phyloP scores from a whole-genome alignment of 2,329 filamentous ascomycete species.

The Lachnum nothofagi region DNA sequence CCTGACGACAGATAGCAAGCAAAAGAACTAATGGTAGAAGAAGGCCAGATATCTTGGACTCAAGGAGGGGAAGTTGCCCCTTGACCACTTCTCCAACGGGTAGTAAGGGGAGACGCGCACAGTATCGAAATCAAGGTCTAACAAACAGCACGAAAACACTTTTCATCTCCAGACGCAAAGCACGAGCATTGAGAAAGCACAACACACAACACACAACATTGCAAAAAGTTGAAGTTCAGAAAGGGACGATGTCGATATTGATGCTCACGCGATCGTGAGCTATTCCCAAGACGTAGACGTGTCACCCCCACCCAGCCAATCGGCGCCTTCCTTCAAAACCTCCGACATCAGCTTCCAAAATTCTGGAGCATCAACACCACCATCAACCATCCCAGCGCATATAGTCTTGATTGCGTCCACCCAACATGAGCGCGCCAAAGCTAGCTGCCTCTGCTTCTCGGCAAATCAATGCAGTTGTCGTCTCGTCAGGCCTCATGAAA shows the following conservation, averaged over 20 bases:
- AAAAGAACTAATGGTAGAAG: too few relatives aligned
- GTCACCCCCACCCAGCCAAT: background rate
- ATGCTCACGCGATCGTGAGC: too few relatives aligned
- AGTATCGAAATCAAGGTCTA: too few relatives aligned
- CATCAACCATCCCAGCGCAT: background rate
- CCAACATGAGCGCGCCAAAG: slow-evolving; percentile 8
- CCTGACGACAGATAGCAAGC: too few relatives aligned
- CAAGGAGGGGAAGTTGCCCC: too few relatives aligned
- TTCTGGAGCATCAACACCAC: background rate
- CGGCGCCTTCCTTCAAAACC: background rate
- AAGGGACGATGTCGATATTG: background rate
- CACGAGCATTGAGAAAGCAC: too few relatives aligned
- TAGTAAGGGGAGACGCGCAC: too few relatives aligned
- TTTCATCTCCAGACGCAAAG: too few relatives aligned
- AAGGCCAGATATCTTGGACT: too few relatives aligned
- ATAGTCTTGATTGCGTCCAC: background rate
- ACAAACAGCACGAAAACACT: too few relatives aligned
- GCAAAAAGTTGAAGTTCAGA: background rate
- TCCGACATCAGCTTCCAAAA: background rate
- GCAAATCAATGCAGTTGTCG: slow-evolving; percentile 50
- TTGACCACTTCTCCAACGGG: too few relatives aligned
- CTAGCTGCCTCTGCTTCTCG: slow-evolving; percentile 9
- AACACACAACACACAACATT: background rate
- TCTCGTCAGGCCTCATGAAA: slow-evolving; percentile 71
- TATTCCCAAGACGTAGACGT: background rate